A percentile compares a stretch with the other conserved stretches of the same genome.
phyloP scores from a whole-genome alignment of 2,329 filamentous ascomycete species.

The Phyllosticta citriasiana region DNA sequence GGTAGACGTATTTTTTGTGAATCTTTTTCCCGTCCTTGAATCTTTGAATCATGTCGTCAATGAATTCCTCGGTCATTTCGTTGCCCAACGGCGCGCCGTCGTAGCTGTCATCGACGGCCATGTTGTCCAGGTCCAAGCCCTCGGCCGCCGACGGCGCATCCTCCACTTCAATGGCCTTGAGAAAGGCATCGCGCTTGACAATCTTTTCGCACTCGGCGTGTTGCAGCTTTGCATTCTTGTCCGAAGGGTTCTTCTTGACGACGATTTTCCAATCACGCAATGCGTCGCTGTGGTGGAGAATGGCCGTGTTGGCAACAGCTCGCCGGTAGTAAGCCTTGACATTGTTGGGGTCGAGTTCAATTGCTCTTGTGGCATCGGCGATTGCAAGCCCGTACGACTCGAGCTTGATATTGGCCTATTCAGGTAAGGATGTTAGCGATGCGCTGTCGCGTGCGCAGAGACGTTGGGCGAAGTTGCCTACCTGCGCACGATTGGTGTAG shows the following conservation, averaged over 20 bases:
- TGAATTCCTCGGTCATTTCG: conserved; percentile 91
- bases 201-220: conserved; percentile 90
- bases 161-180: conserved; percentile 85
- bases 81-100: conserved; percentile 66
- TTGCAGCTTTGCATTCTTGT: conserved; percentile 86
- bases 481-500: conserved; percentile 91
- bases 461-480: conserved; percentile 32
- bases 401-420: conserved; percentile 86
- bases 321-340: conserved; percentile 95
- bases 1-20: conserved; percentile 92
- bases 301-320: conserved; percentile 84
- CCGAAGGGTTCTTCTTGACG: conserved; percentile 73
- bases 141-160: conserved; percentile 89
- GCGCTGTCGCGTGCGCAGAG: conserved; percentile 16
- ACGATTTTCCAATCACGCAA: conserved; percentile 88
- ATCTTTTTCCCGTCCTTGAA: conserved; percentile 96
- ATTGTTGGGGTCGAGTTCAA: conserved; percentile 79
- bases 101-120: conserved; percentile 72
- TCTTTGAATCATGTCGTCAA: conserved; percentile 91
- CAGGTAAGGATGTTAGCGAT: conserved; percentile 14
- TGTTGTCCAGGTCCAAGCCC: conserved; percentile 77
- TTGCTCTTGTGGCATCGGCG: conserved; percentile 78
- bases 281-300: conserved; percentile 78
- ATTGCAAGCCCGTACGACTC: conserved; percentile 93
- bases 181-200: conserved; percentile 83